Base-by-base conservation (phyloP, 2,329 filamentous ascomycete genomes). In the Cladosporium sp. region DNA sequence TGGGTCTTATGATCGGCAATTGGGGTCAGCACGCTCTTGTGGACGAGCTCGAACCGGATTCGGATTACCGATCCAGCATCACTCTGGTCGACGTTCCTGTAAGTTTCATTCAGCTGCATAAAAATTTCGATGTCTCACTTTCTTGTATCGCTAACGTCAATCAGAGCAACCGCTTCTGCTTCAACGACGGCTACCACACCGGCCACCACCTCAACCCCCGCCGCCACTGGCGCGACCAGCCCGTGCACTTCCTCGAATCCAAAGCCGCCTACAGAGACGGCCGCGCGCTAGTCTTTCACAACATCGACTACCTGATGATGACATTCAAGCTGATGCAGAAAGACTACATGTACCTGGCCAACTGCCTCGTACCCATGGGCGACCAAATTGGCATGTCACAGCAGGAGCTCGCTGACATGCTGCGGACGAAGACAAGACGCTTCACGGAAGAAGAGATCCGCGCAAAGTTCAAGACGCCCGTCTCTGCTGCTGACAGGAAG, bases 1-100 rank as follows among this genome's bases (percentile, higher is more conserved):
- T 90, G 17, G 89, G 85, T 0, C 72, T 93, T 63, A 93, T 92
- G 89, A 80, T 89, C 7, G 89, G 89, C 1, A 93, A 93, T 69
- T 93, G 88, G 88, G 89, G 88, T 3, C 89, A 93, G 70, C 89
- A 93, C 70, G 89, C 89, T 1, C 86, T 93, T 63, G 88, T 93
- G 6, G 89, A 93, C 66, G 83, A 86, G 19, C 76, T 84, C 12
- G 86, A 90, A 64, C 89, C 89, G 0, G 83, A 89, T 67, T 92
- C 88, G 0, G 89, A 93, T 69, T 92, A 86, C 66, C 80, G 88
- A 37, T 90, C 87, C 0, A 92, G 88, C 71, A 89, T 92, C 64
- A 92, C 89, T 0, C 70, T 93, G 22, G 86, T 93, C 57, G 89
- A 93, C 67, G 88, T 92, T 6, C 80, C 87, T 6, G 88, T 91